Evolutionary conservation across 2,329 filamentous ascomycete species (phyloP).

Genomic region (Talaromyces amestolkiae): DNA sequence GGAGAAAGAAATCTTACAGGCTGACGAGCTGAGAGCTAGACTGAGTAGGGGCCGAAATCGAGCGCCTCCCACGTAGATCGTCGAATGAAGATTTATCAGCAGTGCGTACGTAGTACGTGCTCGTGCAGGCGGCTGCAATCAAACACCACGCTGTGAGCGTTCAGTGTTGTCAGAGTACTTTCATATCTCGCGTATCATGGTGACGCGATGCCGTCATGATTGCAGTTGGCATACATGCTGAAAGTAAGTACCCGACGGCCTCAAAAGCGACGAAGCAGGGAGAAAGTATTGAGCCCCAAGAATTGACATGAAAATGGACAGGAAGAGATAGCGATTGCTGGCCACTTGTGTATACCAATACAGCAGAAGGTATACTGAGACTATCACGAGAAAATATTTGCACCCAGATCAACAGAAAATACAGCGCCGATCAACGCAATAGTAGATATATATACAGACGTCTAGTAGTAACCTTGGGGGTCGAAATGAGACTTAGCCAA

Average conservation of each 20-base stretch:
- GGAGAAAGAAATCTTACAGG: background rate
- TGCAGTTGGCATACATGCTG: background rate
- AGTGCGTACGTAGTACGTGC: background rate
- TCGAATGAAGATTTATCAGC: background rate
- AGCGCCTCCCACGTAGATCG: conserved; percentile 7
- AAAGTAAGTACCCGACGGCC: conserved; percentile 2
- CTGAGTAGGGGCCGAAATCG: conserved; percentile 7
- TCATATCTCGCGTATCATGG: background rate
- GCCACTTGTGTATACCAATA: background rate
- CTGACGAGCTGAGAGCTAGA: background rate
- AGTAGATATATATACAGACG: background rate
- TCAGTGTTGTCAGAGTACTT: background rate
- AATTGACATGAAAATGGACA: background rate
- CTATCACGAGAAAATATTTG: background rate
- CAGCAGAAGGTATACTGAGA: too few relatives aligned
- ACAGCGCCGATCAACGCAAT: background rate
- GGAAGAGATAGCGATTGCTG: background rate
- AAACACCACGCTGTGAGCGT: background rate
- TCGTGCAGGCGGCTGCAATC: background rate
- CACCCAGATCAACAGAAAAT: background rate
- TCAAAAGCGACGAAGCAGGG: background rate
- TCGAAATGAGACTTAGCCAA: background rate
- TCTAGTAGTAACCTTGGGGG: too few relatives aligned
- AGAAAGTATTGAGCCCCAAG: background rate
- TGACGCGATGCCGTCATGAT: background rate